Evolutionary conservation across 2,329 filamentous ascomycete species (phyloP).

Genomic region (Diaporthe batatas): DNA sequence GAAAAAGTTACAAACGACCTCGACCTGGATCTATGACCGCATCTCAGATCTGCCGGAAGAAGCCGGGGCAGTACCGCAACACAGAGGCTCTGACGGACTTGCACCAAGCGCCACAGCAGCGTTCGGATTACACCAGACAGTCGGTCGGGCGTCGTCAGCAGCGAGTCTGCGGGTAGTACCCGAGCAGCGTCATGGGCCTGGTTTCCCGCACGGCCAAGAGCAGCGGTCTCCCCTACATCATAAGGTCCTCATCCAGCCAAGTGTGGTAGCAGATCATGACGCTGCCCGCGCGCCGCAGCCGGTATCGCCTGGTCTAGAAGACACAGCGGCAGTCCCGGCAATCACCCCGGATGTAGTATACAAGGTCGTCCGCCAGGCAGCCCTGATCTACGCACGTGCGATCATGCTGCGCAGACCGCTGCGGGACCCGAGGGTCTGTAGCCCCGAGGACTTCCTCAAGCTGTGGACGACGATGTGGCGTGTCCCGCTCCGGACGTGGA

Average conservation of each 20-base stretch:
- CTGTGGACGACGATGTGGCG: conserved; percentile 64
- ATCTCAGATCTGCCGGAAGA: conserved; percentile 50
- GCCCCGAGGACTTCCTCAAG: conserved; percentile 54
- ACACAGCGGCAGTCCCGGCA: background rate
- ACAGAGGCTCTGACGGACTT: background rate
- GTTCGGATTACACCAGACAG: background rate
- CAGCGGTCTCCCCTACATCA: background rate
- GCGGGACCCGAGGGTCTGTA: conserved; percentile 52
- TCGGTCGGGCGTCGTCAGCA: background rate
- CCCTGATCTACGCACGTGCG: conserved; percentile 62
- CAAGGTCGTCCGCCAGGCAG: conserved; percentile 59
- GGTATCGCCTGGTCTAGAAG: background rate
- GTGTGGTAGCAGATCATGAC: background rate
- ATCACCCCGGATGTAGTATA: conserved; percentile 59
- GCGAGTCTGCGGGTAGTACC: background rate
- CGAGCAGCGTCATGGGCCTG: background rate
- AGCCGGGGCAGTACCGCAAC: conserved; percentile 23
- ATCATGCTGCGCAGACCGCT: conserved; percentile 59
- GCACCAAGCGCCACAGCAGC: conserved; percentile 17
- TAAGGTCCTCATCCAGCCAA: background rate
- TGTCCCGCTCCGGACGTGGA: conserved; percentile 61
- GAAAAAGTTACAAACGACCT: conserved; percentile 55
- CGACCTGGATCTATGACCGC: conserved; percentile 56
- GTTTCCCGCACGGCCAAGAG: background rate
- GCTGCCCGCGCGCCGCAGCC: background rate